Evolutionary conservation across 106 monocot genomes (phyloP), one percentile per base, ranked within the genome.

Genomic region (Dendrobium officinale): DNA sequence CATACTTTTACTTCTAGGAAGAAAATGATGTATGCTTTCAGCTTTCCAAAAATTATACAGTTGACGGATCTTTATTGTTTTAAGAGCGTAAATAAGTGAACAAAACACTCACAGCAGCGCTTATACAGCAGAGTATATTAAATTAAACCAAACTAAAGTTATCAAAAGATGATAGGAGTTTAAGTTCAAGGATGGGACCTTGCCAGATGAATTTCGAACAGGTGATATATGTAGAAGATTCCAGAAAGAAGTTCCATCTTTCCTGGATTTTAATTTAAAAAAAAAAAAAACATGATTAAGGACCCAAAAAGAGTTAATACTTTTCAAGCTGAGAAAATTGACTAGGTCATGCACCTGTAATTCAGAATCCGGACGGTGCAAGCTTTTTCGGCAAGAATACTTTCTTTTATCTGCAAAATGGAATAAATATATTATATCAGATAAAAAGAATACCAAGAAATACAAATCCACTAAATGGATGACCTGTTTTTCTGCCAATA

Each of bases 201-300:
- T 99, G 78, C 98, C 98, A 61, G 88, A 84, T 80, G 95, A 89
- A 87, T 93, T 93, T 67, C 95, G 85, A 29, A 95, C 88, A 45
- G 98, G 93, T 68, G 95, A 89, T 73, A 93, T 82, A 47, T 93
- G 88, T 55, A 99, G 89, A 81, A 80, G 85, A 82, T 99, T 95
- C 92, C 95, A 87, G 76, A 99, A 99, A 19, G 88, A 85, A 72
- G 88, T 91, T 82, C 87, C 89, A 83, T 93, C 95, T 87, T 95
- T 95, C 89, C 98, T 99, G 85, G 79, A 84, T 75, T 81, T 79
- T 55, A 24, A 49, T 77, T 37, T 3, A 37, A 42, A 3, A 15
- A 68, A 42, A 3, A 15, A 68, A 83, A 40, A 16, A 45, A 56
- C 75, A 24, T 26, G 43, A 22, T 67, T 37, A 81, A 19, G 78